Conservation (phyloP, 805 yeast species). For the Scheffersomyces stipitis region DNA sequence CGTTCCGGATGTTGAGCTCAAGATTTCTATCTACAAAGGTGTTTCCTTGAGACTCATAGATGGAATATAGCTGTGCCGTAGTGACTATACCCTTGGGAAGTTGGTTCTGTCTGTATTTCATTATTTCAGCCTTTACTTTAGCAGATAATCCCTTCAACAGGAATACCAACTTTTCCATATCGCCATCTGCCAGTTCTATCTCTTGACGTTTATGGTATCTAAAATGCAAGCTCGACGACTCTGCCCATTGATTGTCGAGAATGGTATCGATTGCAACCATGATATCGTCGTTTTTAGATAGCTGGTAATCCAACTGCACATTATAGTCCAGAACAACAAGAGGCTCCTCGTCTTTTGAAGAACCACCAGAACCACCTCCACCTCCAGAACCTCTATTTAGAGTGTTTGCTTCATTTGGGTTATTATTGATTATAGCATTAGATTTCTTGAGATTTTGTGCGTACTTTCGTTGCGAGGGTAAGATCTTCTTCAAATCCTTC, state of each 20-base stretch:
- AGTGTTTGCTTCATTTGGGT: neutral
- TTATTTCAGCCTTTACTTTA: conserved; percentile 35
- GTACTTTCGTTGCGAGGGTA: conserved; percentile 27
- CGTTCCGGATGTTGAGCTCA: conserved; percentile 35
- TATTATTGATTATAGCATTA: no score
- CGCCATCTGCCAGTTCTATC: conserved; percentile 3
- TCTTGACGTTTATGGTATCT: conserved; percentile 18
- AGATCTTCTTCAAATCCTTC: conserved; percentile 22
- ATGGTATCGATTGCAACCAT: conserved; percentile 32
- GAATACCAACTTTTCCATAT: conserved; percentile 30
- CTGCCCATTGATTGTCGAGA: conserved; percentile 39
- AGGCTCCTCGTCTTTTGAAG: neutral
- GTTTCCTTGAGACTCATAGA: conserved; percentile 43
- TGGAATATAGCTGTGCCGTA: conserved; percentile 48
- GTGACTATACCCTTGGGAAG: conserved; percentile 44
- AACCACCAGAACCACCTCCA: neutral
- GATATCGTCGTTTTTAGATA: conserved; percentile 29
- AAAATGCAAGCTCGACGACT: conserved; percentile 26
- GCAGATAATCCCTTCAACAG: conserved; percentile 33
- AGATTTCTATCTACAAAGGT: conserved; percentile 51
- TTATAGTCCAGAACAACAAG: conserved; percentile 30
- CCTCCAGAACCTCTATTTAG: no score
- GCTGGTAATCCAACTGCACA: conserved; percentile 39
- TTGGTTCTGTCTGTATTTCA: conserved; percentile 30
- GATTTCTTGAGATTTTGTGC: conserved; percentile 11